Evolutionary conservation across 1,284 basidiomycete genomes (phyloP), one percentile per base, ranked within the genome.

Genomic region (Fomitiporia mediterranea): DNA sequence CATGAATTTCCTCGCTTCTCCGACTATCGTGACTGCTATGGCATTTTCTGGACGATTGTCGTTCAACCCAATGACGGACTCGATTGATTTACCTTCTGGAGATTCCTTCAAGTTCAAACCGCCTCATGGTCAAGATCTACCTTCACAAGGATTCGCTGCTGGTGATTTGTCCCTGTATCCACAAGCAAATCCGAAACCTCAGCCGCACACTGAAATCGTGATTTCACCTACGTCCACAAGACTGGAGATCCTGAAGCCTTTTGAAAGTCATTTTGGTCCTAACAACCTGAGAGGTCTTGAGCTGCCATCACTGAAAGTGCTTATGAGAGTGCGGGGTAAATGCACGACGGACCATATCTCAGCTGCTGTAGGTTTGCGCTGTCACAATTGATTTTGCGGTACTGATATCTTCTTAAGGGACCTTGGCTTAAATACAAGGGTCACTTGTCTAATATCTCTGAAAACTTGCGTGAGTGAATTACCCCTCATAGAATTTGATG

Each of bases 351-450:
- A 99, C 68, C 94, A 98, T 69, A 98, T 98, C 58, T 94, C 90
- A 39, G 94, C 95, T 49, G 95, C 94, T 28, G 88, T 89, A 64
- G 51, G 81, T 43, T 13, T 9, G 13, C 17, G 8, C 42, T 17
- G 40, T 8, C 4, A 4, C 37, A 23, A 23, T 19, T 70, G n/a
- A 11, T 52, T 46, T 50, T n/a, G 7, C 15, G 7, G n/a, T 8
- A 43, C n/a, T 38, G 23, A 46, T 30, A 13, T 17, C 44, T 17
- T 57, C 52, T 13, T 38, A 55, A 90, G 88, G 94, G 94, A 1
- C 90, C 93, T 38, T 99, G 97, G 97, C 75, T 99, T 62, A 98
- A 98, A 77, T 99, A 97, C 78, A 99, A 94, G 69, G 91, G 95
- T 0, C 95, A 99, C 72, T 76, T 99, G 40, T 89, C 87, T 42